phyloP scores from a whole-genome alignment of 2,329 filamentous ascomycete species.

The Trichothecium roseum region DNA sequence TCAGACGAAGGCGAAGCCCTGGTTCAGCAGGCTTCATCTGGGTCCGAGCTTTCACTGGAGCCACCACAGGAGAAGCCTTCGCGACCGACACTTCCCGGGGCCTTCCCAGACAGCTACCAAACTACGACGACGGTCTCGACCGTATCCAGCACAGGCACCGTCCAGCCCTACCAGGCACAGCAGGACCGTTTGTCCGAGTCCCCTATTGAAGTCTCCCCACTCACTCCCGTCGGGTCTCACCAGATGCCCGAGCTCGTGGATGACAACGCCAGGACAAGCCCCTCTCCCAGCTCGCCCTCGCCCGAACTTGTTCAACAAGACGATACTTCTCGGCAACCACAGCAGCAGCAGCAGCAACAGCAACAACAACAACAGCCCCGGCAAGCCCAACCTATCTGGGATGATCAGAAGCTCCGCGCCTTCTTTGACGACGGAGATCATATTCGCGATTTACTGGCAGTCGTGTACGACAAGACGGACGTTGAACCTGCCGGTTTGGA shows the following conservation, averaged over 20 bases:
- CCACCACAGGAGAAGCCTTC: slow-evolving; percentile 7
- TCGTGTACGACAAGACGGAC: slow-evolving; percentile 87
- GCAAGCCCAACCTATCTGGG: slow-evolving; percentile 54
- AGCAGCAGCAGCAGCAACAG: slow-evolving; percentile 22
- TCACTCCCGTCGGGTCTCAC: slow-evolving; percentile 35
- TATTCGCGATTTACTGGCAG: slow-evolving; percentile 78
- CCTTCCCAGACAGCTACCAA: slow-evolving; percentile 30
- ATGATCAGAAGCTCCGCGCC: slow-evolving; percentile 71
- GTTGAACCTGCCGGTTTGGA: slow-evolving; percentile 70
- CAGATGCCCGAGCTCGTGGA: slow-evolving; percentile 42
- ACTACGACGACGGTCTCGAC: slow-evolving; percentile 13
- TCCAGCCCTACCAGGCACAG: slow-evolving; percentile 13
- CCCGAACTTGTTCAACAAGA: slow-evolving; percentile 28
- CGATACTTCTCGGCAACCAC: slow-evolving; percentile 18
- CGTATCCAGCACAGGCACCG: slow-evolving; percentile 20
- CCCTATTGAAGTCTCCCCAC: slow-evolving; percentile 54
- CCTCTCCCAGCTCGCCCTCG: no score
- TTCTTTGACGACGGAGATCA: slow-evolving; percentile 88
- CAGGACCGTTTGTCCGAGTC: slow-evolving; percentile 50
- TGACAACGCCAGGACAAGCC: slow-evolving; percentile 52
- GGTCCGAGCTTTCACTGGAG: slow-evolving; percentile 7
- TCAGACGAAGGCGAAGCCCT: slow-evolving; percentile 35
- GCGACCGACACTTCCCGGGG: slow-evolving; percentile 25
- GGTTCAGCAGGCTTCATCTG: slow-evolving; percentile 13
- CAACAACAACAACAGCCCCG: no score